phyloP scores from a whole-genome alignment of 75 land plant genomes.

The Gnetum montanum region DNA sequence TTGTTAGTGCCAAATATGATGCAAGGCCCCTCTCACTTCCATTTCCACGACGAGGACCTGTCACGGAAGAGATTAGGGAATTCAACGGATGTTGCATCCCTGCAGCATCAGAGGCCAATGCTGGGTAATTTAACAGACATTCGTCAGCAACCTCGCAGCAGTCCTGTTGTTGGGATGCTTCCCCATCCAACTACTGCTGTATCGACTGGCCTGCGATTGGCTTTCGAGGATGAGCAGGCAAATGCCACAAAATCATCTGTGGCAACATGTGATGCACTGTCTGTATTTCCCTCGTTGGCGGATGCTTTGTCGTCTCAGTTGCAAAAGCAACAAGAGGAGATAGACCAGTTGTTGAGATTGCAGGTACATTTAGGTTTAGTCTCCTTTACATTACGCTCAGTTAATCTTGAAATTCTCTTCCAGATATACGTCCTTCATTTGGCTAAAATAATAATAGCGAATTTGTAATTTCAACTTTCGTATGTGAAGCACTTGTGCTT shows the following conservation, averaged over 20 bases:
- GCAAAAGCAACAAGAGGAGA: constrained; percentile 27
- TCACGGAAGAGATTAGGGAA: constrained; percentile 23
- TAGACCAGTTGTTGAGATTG: constrained; percentile 19
- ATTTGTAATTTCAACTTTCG: too few relatives aligned
- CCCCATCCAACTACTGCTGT: constrained; percentile 13
- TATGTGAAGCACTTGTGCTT: too few relatives aligned
- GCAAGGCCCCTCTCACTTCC: constrained; percentile 3
- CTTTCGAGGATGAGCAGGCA: constrained; percentile 31
- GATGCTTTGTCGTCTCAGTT: constrained; percentile 16
- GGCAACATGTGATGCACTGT: constrained; percentile 4
- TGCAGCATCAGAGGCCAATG: constrained; percentile 10
- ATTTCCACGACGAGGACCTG: constrained; percentile 3
- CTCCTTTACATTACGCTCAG: neutral
- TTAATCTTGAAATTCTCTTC: too few relatives aligned
- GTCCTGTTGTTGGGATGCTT: constrained; percentile 11
- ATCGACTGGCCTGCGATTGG: constrained; percentile 26
- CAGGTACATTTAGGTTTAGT: constrained; percentile 14
- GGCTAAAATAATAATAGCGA: too few relatives aligned
- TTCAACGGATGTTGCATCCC: constrained; percentile 8
- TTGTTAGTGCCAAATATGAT: neutral
- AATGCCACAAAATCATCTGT: constrained; percentile 13
- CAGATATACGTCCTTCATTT: too few relatives aligned
- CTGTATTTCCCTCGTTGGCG: neutral
- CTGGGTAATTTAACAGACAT: constrained; percentile 9
- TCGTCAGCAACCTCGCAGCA: constrained; percentile 14